These are phyloP conservation scores for Trichophyton verrucosum DNA, from an alignment of 2,329 filamentous ascomycete genomes.

Conservation along the genomic window DNA sequence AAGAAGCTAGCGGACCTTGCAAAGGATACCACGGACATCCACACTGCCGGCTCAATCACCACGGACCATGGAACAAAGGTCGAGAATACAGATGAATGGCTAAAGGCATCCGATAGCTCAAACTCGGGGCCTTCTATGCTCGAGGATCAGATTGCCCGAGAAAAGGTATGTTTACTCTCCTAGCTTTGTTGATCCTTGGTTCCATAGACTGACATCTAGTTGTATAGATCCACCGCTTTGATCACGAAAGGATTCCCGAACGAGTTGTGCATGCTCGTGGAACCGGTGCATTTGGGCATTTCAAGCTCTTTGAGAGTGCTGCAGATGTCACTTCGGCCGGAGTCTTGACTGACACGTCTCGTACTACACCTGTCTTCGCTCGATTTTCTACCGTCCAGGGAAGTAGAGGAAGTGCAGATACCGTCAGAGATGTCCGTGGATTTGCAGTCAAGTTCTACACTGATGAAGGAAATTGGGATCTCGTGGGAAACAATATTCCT, in stretches of 20 bases:
- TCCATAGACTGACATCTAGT: not conserved
- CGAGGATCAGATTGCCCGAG: constrained; percentile 59
- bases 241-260: constrained; percentile 60
- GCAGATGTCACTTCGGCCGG: constrained; percentile 51
- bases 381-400: constrained; percentile 70
- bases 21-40: constrained; percentile 46
- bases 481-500: constrained; percentile 62
- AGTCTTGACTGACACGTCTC: constrained; percentile 55
- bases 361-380: constrained; percentile 53
- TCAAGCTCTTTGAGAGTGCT: constrained; percentile 52
- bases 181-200: not conserved
- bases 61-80: constrained; percentile 68
- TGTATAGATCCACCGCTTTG: constrained; percentile 48
- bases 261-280: constrained; percentile 56
- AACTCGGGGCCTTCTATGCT: constrained; percentile 55
- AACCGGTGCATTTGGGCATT: constrained; percentile 52
- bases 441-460: constrained; percentile 72
- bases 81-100: constrained; percentile 63
- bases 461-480: constrained; percentile 63
- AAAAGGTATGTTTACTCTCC: constrained; percentile 46
- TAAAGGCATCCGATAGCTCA: constrained; percentile 51
- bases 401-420: constrained; percentile 64
- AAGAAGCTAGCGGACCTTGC: constrained; percentile 52
- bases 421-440: constrained; percentile 68
- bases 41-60: constrained; percentile 51